These are phyloP conservation scores for Carallia pectinifolia DNA, from an alignment of 345 rosid genomes.

Conservation along the genomic window DNA sequence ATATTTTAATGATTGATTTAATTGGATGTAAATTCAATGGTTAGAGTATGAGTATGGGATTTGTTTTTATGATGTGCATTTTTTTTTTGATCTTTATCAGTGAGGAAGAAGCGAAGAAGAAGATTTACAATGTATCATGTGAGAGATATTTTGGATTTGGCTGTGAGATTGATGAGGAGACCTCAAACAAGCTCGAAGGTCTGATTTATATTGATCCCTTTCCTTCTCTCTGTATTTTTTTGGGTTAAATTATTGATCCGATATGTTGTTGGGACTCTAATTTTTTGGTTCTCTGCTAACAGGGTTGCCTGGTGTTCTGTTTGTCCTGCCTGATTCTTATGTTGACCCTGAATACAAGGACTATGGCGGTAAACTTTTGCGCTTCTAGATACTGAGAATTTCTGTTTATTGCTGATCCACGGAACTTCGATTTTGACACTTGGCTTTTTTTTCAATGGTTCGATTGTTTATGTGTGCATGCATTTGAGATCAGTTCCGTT, in stretches of 20 bases:
- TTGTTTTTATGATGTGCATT: not conserved
- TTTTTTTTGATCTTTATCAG: constrained; percentile 26
- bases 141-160: constrained; percentile 97
- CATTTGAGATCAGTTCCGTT: too few species aligned
- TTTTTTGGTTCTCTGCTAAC: constrained; percentile 14
- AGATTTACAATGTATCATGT: constrained; percentile 89
- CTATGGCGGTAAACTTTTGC: constrained; percentile 69
- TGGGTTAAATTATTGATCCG: not conserved
- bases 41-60: not conserved
- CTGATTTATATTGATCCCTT: not conserved
- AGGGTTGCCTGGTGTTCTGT: constrained; percentile 92
- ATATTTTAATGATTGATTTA: not conserved
- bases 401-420: not conserved
- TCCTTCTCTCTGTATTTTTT: not conserved
- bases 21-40: not conserved
- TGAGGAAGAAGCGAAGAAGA: constrained; percentile 89
- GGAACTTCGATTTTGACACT: not conserved
- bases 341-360: constrained; percentile 91
- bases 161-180: constrained; percentile 95
- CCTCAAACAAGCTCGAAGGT: constrained; percentile 93
- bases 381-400: not conserved
- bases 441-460: not conserved
- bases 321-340: constrained; percentile 93
- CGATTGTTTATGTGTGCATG: too few species aligned
- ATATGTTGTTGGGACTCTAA: not conserved